These are phyloP conservation scores for Theobroma cacao DNA, from an alignment of 345 rosid species.

Conservation along the genomic window DNA sequence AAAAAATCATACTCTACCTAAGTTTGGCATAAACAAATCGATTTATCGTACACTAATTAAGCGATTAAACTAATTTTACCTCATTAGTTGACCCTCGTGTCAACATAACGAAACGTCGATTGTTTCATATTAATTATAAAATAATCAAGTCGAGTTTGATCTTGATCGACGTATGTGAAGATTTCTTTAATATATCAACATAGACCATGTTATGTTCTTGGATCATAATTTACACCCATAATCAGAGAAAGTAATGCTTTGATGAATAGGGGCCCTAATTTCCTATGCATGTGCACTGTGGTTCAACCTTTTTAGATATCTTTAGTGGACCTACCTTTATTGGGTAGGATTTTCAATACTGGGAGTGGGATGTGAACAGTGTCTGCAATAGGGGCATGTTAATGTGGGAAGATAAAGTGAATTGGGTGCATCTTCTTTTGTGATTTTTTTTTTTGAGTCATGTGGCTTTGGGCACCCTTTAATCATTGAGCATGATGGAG, in stretches of 20 bases:
- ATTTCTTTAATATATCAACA: too few species aligned
- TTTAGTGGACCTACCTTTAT: background rate
- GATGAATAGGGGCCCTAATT: background rate
- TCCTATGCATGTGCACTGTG: background rate
- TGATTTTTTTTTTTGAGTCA: slow-evolving; percentile 16
- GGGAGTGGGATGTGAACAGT: background rate
- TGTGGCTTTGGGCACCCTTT: slow-evolving; percentile 24
- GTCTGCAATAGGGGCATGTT: background rate
- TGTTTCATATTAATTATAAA: too few species aligned
- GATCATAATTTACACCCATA: background rate
- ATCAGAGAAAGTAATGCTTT: background rate
- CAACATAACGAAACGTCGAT: background rate
- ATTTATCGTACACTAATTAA: background rate
- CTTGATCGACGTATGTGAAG: too few species aligned
- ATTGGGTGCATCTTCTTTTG: background rate
- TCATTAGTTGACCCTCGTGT: background rate
- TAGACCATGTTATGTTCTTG: too few species aligned
- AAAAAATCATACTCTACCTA: background rate
- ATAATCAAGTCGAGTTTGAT: too few species aligned
- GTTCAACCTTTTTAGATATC: background rate
- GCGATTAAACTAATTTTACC: background rate
- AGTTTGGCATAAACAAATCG: background rate
- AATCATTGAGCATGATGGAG: slow-evolving; percentile 27
- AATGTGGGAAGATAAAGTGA: background rate
- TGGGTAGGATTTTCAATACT: background rate